phyloP scores from a whole-genome alignment of 2,329 filamentous ascomycete genomes.

The Trichophyton verrucosum region DNA sequence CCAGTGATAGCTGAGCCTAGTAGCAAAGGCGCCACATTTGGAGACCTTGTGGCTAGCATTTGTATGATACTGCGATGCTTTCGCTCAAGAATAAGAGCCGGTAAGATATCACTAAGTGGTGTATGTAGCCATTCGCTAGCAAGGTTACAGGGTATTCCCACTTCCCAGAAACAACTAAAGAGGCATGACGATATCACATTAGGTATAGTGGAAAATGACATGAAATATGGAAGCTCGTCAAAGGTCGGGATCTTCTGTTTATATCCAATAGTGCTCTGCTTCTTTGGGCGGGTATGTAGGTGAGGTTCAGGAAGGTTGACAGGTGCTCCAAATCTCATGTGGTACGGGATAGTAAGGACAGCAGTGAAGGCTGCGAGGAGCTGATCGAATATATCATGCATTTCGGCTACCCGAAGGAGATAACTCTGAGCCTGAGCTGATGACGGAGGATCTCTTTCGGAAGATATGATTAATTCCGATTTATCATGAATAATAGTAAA shows the following conservation, averaged over 20 bases:
- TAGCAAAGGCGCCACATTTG: constrained; percentile 8
- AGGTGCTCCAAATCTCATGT: constrained; percentile 10
- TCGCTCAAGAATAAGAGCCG: constrained; percentile 5
- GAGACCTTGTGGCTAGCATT: constrained; percentile 8
- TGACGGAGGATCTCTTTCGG: constrained; percentile 7
- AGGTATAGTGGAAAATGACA: constrained; percentile 8
- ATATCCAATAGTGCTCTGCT: constrained; percentile 1
- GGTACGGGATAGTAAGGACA: constrained; percentile 10
- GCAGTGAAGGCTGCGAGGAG: constrained; percentile 11
- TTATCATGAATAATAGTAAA: constrained; percentile 3
- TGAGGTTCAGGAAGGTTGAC: constrained; percentile 8
- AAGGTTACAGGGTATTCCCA: constrained; percentile 7
- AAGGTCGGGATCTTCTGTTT: constrained; percentile 5
- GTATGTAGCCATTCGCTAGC: constrained; percentile 10
- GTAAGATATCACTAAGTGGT: constrained; percentile 5
- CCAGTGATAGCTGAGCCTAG: constrained; percentile 8
- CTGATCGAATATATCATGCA: constrained; percentile 12
- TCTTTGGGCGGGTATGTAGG: background rate
- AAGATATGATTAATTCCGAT: background rate
- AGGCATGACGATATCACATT: constrained; percentile 8
- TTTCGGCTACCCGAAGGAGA: constrained; percentile 10
- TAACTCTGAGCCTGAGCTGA: constrained; percentile 11
- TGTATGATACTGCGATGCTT: constrained; percentile 5
- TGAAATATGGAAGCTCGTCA: constrained; percentile 8
- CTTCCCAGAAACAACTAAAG: constrained; percentile 9